These are phyloP conservation scores for Leptomonas pyrrhocoris DNA, from an alignment of 208 protist genomes.

Conservation along the genomic window DNA sequence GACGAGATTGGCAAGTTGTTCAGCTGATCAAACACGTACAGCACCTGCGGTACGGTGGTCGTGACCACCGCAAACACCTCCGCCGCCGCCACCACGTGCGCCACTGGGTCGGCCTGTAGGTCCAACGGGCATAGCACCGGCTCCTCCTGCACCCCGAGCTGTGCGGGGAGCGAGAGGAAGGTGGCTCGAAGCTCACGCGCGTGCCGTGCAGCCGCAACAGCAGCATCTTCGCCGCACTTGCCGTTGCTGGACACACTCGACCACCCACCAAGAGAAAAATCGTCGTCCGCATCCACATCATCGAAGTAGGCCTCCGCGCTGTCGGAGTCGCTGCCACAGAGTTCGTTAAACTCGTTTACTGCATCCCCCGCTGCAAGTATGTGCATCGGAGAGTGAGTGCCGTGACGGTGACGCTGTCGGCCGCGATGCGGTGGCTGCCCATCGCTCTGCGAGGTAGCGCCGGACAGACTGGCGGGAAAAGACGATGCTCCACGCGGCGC, in stretches of 20 bases:
- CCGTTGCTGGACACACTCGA: not conserved
- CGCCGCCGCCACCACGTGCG: conserved; percentile 37
- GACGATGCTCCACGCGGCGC: not conserved
- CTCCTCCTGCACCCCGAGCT: conserved; percentile 30
- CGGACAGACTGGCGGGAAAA: conserved; percentile 6
- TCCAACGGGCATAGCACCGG: conserved; percentile 39
- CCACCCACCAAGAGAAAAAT: conserved; percentile 5
- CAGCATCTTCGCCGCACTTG: not conserved
- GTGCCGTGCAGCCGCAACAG: not conserved
- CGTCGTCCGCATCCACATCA: conserved; percentile 1
- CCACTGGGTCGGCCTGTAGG: conserved; percentile 19
- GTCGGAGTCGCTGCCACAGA: conserved; percentile 12
- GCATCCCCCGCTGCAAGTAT: not conserved
- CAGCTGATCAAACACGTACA: conserved; percentile 56
- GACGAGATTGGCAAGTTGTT: conserved; percentile 50
- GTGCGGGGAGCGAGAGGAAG: conserved; percentile 7
- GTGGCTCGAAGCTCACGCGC: conserved; percentile 8
- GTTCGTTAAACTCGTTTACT: not conserved
- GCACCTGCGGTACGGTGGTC: conserved; percentile 31
- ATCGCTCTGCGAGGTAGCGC: not conserved
- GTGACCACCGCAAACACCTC: conserved; percentile 55
- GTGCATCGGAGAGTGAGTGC: not conserved
- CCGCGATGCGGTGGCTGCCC: not conserved
- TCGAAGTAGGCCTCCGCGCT: not conserved
- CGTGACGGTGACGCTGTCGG: not conserved